Conservation (phyloP, 1,284 basidiomycete species). For the Ustilago nuda region DNA sequence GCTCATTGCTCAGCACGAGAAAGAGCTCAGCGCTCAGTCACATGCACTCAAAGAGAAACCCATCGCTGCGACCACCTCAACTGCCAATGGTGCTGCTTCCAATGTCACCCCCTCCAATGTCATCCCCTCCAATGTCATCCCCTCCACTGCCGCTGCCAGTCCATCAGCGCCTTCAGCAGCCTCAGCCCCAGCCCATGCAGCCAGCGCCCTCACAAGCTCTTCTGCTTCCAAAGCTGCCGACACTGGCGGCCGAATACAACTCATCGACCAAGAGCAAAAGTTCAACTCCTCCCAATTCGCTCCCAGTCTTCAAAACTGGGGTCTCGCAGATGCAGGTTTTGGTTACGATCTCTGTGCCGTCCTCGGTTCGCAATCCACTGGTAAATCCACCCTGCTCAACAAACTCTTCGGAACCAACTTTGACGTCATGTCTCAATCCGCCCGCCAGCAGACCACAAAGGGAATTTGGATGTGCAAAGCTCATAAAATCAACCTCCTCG, state of each 20-base stretch:
- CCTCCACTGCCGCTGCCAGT: not conserved
- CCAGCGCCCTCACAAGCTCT: not conserved
- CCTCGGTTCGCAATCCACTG: slow-evolving; percentile 87
- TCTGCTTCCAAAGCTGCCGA: not conserved
- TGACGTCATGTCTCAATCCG: slow-evolving; percentile 96
- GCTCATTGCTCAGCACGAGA: slow-evolving; percentile 42
- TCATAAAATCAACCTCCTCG: slow-evolving; percentile 86
- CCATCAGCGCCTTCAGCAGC: slow-evolving; percentile 6
- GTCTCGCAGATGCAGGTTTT: slow-evolving; percentile 65
- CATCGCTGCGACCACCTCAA: slow-evolving; percentile 20
- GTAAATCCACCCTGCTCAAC: slow-evolving; percentile 98
- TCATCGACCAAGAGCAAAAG: slow-evolving; percentile 66
- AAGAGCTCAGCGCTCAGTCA: slow-evolving; percentile 23
- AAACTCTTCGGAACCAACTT: slow-evolving; percentile 95
- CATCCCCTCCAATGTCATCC: too few species aligned
- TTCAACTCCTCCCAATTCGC: slow-evolving; percentile 57
- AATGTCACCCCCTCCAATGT: too few species aligned
- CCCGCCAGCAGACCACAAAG: slow-evolving; percentile 95
- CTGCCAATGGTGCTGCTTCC: slow-evolving; percentile 7
- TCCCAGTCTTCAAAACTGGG: slow-evolving; percentile 56
- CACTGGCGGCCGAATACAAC: slow-evolving; percentile 58
- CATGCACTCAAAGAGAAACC: slow-evolving; percentile 17
- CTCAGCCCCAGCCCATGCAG: not conserved
- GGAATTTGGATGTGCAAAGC: slow-evolving; percentile 99
- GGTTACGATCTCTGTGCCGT: slow-evolving; percentile 68